Conservation (phyloP, 208 protist species). For the Leptomonas seymouri region DNA sequence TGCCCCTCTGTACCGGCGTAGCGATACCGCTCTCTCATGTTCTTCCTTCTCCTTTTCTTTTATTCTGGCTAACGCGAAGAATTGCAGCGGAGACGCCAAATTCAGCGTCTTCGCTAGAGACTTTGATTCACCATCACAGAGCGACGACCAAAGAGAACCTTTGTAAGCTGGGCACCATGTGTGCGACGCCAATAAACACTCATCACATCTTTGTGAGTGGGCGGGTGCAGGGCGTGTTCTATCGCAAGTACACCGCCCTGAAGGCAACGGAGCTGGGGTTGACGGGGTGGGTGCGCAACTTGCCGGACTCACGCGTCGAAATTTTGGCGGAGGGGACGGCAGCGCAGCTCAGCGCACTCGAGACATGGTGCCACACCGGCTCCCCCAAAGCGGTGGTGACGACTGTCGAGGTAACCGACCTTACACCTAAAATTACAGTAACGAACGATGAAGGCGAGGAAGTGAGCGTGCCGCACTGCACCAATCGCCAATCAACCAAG, state of each 20-base stretch:
- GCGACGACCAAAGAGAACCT: too few species aligned
- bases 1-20: too few species aligned
- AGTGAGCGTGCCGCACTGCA: slow-evolving; percentile 18
- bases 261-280: slow-evolving; percentile 50
- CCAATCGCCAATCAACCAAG: background rate
- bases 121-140: background rate
- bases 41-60: background rate
- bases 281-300: slow-evolving; percentile 86
- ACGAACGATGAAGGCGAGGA: background rate
- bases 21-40: background rate
- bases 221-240: slow-evolving; percentile 91
- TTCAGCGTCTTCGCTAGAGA: background rate
- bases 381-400: slow-evolving; percentile 69
- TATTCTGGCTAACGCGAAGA: background rate
- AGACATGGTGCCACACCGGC: slow-evolving; percentile 77
- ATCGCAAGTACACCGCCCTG: slow-evolving; percentile 78
- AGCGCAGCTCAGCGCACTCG: slow-evolving; percentile 44
- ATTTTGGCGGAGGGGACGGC: slow-evolving; percentile 68
- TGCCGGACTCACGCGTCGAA: slow-evolving; percentile 75
- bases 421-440: slow-evolving; percentile 1
- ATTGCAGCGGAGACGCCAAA: background rate
- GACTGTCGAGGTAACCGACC: slow-evolving; percentile 26
- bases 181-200: background rate
- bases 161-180: background rate
- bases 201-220: slow-evolving; percentile 77